Evolutionary conservation across 202 grass and related monocot genomes (phyloP).

Genomic region (Musa balbisiana): DNA sequence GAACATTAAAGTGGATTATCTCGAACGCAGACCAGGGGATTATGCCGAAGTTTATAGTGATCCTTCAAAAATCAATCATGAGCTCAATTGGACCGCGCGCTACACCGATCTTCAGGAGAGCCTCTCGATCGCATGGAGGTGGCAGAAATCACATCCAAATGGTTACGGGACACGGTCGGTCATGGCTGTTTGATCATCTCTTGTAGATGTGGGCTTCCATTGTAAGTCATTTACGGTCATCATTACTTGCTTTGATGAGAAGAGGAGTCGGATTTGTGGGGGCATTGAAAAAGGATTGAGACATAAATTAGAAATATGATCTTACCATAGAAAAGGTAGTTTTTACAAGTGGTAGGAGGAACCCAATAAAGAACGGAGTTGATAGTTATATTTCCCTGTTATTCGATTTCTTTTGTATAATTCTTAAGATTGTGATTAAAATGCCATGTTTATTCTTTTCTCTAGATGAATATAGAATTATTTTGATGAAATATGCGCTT

Average conservation of each 20-base stretch:
- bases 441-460: not conserved
- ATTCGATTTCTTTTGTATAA: not conserved
- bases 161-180: slow-evolving; percentile 31
- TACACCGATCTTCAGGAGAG: slow-evolving; percentile 73
- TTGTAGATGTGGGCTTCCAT: not conserved
- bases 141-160: slow-evolving; percentile 76
- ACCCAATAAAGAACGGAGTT: not conserved
- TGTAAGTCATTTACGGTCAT: not conserved
- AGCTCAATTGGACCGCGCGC: slow-evolving; percentile 86
- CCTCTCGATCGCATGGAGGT: slow-evolving; percentile 79
- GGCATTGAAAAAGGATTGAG: not conserved
- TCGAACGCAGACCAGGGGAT: slow-evolving; percentile 80
- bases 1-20: slow-evolving; percentile 80
- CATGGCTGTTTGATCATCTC: not conserved
- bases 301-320: not conserved
- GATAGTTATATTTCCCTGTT: not conserved
- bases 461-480: not conserved
- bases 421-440: not conserved
- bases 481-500: not conserved
- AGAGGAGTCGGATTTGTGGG: not conserved
- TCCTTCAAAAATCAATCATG: slow-evolving; percentile 73
- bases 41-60: slow-evolving; percentile 95
- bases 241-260: not conserved
- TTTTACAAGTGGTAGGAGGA: not conserved
- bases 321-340: not conserved